Conservation (phyloP, 345 rosid species). For the Pistacia integerrima region DNA sequence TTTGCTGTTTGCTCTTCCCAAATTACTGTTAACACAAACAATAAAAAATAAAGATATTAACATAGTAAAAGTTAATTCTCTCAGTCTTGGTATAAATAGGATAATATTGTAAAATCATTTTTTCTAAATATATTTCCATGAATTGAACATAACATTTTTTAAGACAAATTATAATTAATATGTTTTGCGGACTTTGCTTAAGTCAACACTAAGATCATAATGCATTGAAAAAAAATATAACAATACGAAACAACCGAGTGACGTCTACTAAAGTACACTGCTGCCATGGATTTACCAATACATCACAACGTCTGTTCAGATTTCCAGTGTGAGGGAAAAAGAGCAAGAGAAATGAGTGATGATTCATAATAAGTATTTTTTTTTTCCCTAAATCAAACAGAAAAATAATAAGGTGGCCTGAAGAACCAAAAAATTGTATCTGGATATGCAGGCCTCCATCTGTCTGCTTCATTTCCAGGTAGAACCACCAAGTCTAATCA, state of each 20-base stretch:
- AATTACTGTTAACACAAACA: too few species aligned
- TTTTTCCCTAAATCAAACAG: neutral
- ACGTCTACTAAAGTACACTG: slow-evolving; percentile 2
- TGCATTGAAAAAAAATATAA: neutral
- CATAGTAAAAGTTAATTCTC: too few species aligned
- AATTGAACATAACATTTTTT: too few species aligned
- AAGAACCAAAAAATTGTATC: neutral
- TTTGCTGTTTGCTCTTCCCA: too few species aligned
- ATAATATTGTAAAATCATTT: too few species aligned
- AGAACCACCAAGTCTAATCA: slow-evolving; percentile 87
- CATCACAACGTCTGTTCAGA: neutral
- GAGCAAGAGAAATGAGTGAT: neutral
- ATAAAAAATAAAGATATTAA: too few species aligned
- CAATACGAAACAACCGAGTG: neutral
- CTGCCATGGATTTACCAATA: neutral
- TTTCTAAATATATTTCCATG: too few species aligned
- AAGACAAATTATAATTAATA: too few species aligned
- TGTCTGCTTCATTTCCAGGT: slow-evolving; percentile 52
- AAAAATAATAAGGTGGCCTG: neutral
- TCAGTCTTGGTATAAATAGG: too few species aligned
- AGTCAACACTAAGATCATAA: neutral
- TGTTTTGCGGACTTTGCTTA: neutral
- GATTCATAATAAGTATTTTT: neutral
- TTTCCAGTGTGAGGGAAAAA: neutral
- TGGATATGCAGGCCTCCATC: neutral